Evolutionary conservation across 768 basidiomycete species (phyloP).

Genomic region (Pholiota molesta): DNA sequence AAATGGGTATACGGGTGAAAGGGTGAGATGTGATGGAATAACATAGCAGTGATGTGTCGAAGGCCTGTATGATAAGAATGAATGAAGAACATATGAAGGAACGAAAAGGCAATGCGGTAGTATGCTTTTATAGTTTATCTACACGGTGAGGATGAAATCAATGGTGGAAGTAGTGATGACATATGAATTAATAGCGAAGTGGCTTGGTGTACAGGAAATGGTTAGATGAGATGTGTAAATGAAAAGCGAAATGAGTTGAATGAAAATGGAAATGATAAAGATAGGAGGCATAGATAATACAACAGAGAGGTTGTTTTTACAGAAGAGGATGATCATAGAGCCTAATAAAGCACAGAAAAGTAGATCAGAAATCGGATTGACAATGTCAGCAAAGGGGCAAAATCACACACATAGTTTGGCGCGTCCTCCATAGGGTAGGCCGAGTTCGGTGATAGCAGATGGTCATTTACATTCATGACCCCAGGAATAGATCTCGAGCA

Average conservation of each 20-base stretch:
- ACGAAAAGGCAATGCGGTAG: background rate
- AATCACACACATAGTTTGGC: slow-evolving; percentile 25
- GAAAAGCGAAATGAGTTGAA: slow-evolving; percentile 5
- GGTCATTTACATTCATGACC: slow-evolving; percentile 18
- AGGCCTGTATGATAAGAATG: background rate
- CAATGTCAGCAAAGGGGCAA: background rate
- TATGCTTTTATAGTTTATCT: slow-evolving; percentile 1
- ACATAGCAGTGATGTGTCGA: background rate
- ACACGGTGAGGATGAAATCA: background rate
- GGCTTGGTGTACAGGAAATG: slow-evolving; percentile 1
- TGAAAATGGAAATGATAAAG: slow-evolving; percentile 21
- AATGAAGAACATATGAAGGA: background rate
- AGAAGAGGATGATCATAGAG: slow-evolving; percentile 5
- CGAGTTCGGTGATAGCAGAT: slow-evolving; percentile 17
- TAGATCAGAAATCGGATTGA: background rate
- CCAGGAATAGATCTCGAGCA: slow-evolving; percentile 18
- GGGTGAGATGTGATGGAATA: slow-evolving; percentile 1
- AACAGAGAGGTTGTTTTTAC: slow-evolving; percentile 14
- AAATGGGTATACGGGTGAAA: slow-evolving; percentile 4
- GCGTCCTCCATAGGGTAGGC: slow-evolving; percentile 19
- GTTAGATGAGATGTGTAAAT: slow-evolving; percentile 5
- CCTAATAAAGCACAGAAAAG: slow-evolving; percentile 1
- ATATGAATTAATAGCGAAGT: slow-evolving; percentile 3
- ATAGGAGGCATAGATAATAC: slow-evolving; percentile 9
- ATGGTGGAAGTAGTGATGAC: slow-evolving; percentile 1